A percentile compares a stretch with the other conserved stretches of the same genome.
Conservation (phyloP, 257 asterid genomes). For the Plectranthus barbatus region DNA sequence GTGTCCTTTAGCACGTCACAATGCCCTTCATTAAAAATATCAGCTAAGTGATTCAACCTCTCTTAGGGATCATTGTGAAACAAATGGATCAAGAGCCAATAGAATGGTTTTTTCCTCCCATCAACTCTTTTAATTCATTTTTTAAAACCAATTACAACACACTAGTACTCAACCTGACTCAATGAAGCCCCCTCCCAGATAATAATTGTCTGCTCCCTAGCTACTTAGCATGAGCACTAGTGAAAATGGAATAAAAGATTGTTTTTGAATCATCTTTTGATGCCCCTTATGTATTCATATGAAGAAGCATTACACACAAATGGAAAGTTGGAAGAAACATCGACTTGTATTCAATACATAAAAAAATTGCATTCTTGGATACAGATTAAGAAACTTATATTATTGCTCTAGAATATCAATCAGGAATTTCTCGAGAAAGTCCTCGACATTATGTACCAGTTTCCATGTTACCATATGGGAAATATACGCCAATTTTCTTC, state of each 20-base stretch:
- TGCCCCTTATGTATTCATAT: neutral
- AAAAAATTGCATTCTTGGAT: too few relatives aligned
- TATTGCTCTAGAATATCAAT: neutral
- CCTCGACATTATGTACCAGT: neutral
- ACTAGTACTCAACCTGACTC: neutral
- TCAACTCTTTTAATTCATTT: neutral
- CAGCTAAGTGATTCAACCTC: neutral
- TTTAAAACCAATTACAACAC: neutral
- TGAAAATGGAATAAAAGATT: neutral
- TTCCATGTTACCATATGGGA: neutral
- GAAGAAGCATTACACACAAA: neutral
- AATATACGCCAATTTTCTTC: neutral
- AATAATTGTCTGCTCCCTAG: neutral
- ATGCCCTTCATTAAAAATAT: neutral
- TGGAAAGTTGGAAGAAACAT: neutral
- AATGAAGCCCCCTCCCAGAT: neutral
- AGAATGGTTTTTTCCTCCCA: neutral
- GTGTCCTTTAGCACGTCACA: conserved; percentile 9
- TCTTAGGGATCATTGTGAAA: neutral
- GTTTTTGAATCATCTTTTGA: neutral
- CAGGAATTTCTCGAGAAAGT: neutral
- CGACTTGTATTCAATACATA: neutral
- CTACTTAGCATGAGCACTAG: neutral
- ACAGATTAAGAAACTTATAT: neutral
- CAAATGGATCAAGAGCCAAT: neutral